Base-by-base conservation (phyloP, 2,329 filamentous ascomycete species). In the Spiromastix sp. region DNA sequence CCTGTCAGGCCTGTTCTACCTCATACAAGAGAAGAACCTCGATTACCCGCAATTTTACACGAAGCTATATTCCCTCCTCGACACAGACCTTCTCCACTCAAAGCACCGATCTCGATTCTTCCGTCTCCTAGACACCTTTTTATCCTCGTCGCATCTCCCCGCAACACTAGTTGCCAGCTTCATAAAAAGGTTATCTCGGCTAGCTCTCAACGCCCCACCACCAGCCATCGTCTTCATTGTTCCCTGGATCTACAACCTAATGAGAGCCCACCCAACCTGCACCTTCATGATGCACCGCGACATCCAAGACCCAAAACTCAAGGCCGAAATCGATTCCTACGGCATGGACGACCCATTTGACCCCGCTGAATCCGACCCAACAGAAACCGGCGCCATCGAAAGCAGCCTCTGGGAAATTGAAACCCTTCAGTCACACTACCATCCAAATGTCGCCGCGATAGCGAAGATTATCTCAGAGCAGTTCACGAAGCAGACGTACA, bases 371-470 rank as follows among this genome's bases (percentile, higher is more conserved):
- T 51, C 66, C 18, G 85, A 98, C 44, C 93, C 91, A 0, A 84
- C 86, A 71, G 70, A 81, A 56, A 95, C 87, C 1, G 61, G 71
- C 25, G 91, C 93, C 12, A 84, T 98, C 40, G 86, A 96, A 39
- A 94, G 85, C 59, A 86, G 81, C 56, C 64, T 98, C 5, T 98
- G 91, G 93, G 91, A 98, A 57, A 71, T 98, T 34, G 82, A 93
- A 41, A 86, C 85, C 39, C 66, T 96, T 38, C 85, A 93, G 57
- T 80, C 78, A 1, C 93, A 98, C 59, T 96, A 93, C 59, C 91
- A 98, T 55, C 91, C 93, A 10, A 98, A 96, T 48, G 85, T 98
- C 16, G 87, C 89, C 1, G 91, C 87, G 2, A 77, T 98, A 47
- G 81, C 86, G 29, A 91, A 86, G 60, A 94, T 98, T 44, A 77